A percentile compares a stretch with the other conserved stretches of the same genome.
Conservation (phyloP, 495 filamentous ascomycete genomes). For the Saxispiralis lemnorum region DNA sequence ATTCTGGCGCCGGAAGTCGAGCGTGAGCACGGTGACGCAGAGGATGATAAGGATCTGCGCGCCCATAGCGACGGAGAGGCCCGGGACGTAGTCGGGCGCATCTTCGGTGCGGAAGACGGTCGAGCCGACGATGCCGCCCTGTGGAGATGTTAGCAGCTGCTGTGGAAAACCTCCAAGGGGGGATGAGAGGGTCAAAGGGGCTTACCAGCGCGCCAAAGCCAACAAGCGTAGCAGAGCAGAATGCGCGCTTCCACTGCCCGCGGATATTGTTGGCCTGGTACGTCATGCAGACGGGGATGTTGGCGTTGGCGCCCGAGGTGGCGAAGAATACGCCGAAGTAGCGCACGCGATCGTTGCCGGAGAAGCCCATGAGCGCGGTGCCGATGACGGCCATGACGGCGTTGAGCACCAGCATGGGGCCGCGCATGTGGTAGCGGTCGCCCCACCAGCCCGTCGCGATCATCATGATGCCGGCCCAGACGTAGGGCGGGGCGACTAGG, state of each 20-base stretch:
- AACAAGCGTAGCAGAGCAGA: slow-evolving; percentile 38
- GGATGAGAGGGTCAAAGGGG: no score
- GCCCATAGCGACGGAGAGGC: slow-evolving; percentile 11
- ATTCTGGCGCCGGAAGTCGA: not conserved
- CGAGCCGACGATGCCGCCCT: slow-evolving; percentile 39
- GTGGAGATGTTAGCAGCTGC: no score
- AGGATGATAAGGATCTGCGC: not conserved
- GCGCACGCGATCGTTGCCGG: slow-evolving; percentile 29
- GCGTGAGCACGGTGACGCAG: not conserved
- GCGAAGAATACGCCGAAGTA: slow-evolving; percentile 51
- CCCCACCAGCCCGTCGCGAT: slow-evolving; percentile 33
- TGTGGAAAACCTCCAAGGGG: no score
- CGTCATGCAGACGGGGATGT: slow-evolving; percentile 39
- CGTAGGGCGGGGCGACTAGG: slow-evolving; percentile 47
- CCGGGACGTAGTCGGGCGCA: slow-evolving; percentile 38
- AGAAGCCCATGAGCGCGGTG: slow-evolving; percentile 36
- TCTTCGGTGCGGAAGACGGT: slow-evolving; percentile 42
- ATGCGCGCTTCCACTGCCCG: slow-evolving; percentile 48
- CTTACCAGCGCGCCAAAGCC: slow-evolving; percentile 32
- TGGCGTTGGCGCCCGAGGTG: slow-evolving; percentile 41
- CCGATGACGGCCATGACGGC: slow-evolving; percentile 30
- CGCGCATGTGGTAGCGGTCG: slow-evolving; percentile 40
- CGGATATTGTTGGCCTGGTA: slow-evolving; percentile 53
- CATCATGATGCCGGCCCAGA: slow-evolving; percentile 42
- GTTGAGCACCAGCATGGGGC: slow-evolving; percentile 41